Percentiles rank a stretch among this genome's conserved stretches.
These are phyloP conservation scores for Blastobotrys parvus DNA, from an alignment of 805 yeast species.

Conservation along the genomic window DNA sequence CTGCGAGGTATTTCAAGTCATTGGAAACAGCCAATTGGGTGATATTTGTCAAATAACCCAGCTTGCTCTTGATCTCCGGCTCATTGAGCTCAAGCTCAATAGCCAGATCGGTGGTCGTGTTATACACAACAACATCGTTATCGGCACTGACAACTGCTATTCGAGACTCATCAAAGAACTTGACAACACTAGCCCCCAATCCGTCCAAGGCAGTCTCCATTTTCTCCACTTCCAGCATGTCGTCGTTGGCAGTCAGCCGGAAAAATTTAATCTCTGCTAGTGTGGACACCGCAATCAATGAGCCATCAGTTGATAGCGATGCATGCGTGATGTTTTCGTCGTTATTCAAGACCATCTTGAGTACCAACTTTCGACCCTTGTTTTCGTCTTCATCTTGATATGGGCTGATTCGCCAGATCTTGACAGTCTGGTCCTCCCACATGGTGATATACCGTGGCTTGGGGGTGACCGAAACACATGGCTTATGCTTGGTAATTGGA, in stretches of 20 bases:
- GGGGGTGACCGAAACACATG: slow-evolving; percentile 43
- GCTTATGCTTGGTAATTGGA: slow-evolving; percentile 49
- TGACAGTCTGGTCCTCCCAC: slow-evolving; percentile 79
- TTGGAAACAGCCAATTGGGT: slow-evolving; percentile 44
- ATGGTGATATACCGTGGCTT: slow-evolving; percentile 47
- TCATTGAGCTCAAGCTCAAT: slow-evolving; percentile 12
- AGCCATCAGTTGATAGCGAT: slow-evolving; percentile 55
- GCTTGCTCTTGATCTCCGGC: slow-evolving; percentile 17
- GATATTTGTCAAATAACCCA: slow-evolving; percentile 44
- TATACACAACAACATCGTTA: slow-evolving; percentile 19
- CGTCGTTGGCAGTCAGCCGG: slow-evolving; percentile 36
- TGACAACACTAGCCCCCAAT: slow-evolving; percentile 6
- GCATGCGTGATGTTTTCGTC: slow-evolving; percentile 75
- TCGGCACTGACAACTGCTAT: slow-evolving; percentile 22
- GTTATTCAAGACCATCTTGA: slow-evolving; percentile 57
- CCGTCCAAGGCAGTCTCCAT: slow-evolving; percentile 5
- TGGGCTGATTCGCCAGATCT: slow-evolving; percentile 61
- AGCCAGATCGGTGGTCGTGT: slow-evolving; percentile 9
- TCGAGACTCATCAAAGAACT: slow-evolving; percentile 16
- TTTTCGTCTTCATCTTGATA: slow-evolving; percentile 17
- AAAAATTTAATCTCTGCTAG: slow-evolving; percentile 61
- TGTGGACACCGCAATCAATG: slow-evolving; percentile 64
- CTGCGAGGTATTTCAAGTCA: slow-evolving; percentile 39
- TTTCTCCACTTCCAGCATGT: slow-evolving; percentile 4
- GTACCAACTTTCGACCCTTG: slow-evolving; percentile 46